These are phyloP conservation scores for Fagopyrum esculentum DNA, from an alignment of 148 eudicot genomes.

Conservation along the genomic window DNA sequence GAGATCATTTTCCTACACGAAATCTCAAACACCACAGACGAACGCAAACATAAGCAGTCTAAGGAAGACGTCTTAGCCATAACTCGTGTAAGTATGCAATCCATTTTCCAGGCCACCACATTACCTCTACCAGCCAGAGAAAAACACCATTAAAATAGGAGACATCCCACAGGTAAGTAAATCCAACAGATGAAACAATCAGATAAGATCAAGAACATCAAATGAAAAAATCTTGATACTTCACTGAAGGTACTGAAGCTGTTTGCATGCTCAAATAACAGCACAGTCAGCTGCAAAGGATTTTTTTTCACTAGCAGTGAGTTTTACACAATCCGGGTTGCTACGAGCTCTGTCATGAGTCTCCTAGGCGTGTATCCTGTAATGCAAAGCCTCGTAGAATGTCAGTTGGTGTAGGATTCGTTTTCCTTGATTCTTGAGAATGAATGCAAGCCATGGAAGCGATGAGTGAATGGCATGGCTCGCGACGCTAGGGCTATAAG, in stretches of 20 bases:
- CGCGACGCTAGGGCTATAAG: slow-evolving; percentile 36
- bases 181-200: neutral
- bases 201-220: neutral
- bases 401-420: slow-evolving; percentile 52
- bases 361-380: slow-evolving; percentile 53
- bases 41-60: too few relatives aligned
- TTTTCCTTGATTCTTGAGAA: slow-evolving; percentile 40
- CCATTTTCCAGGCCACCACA: slow-evolving; percentile 78
- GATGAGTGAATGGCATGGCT: slow-evolving; percentile 37
- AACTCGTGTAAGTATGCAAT: slow-evolving; percentile 39
- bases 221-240: neutral
- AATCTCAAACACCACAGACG: too few relatives aligned
- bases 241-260: slow-evolving; percentile 34
- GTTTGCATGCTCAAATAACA: slow-evolving; percentile 43
- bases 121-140: slow-evolving; percentile 43
- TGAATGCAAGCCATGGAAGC: slow-evolving; percentile 62
- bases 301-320: slow-evolving; percentile 25
- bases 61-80: too few relatives aligned
- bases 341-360: slow-evolving; percentile 45
- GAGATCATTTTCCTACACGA: too few relatives aligned
- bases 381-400: slow-evolving; percentile 54
- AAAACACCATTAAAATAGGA: slow-evolving; percentile 23
- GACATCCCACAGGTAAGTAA: slow-evolving; percentile 48
- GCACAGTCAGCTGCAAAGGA: slow-evolving; percentile 37
- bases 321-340: slow-evolving; percentile 31